These are phyloP conservation scores for Zygosaccharomyces kombuchaensis DNA, from an alignment of 805 yeast species.

Conservation along the genomic window DNA sequence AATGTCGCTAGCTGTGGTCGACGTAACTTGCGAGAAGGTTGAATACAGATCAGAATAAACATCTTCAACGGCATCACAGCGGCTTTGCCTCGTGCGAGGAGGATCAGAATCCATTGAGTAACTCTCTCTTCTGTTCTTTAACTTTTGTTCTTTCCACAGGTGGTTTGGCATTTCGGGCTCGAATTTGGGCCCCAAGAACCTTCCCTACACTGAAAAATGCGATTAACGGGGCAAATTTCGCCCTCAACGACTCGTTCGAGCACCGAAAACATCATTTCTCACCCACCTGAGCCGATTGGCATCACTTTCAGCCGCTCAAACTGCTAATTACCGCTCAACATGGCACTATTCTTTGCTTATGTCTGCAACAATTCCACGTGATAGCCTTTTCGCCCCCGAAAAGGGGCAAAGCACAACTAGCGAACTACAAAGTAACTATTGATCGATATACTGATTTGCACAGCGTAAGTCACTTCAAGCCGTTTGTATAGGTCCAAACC, in stretches of 20 bases:
- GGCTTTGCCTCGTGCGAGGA: background rate
- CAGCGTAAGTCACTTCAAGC: background rate
- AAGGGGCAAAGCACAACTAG: slow-evolving; percentile 2
- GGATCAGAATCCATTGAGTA: slow-evolving; percentile 3
- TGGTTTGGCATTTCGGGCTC: background rate
- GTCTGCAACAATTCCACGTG: slow-evolving; percentile 6
- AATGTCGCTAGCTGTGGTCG: slow-evolving; percentile 28
- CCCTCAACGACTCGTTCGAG: background rate
- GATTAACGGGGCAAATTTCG: background rate
- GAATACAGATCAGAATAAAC: slow-evolving; percentile 31
- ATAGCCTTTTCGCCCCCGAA: background rate
- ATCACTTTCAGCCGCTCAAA: background rate
- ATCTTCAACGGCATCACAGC: slow-evolving; percentile 19
- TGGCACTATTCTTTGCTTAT: background rate
- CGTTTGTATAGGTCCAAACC: background rate
- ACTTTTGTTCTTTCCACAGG: background rate
- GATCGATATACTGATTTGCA: background rate
- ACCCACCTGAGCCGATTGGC: background rate
- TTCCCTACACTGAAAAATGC: background rate
- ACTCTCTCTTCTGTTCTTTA: background rate
- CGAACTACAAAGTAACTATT: background rate
- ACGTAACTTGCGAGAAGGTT: slow-evolving; percentile 26
- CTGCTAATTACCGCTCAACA: background rate
- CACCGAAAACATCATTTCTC: background rate
- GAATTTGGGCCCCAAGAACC: background rate